Base-by-base conservation (phyloP, 331 rosid genomes). In the Prunus yedoensis region DNA sequence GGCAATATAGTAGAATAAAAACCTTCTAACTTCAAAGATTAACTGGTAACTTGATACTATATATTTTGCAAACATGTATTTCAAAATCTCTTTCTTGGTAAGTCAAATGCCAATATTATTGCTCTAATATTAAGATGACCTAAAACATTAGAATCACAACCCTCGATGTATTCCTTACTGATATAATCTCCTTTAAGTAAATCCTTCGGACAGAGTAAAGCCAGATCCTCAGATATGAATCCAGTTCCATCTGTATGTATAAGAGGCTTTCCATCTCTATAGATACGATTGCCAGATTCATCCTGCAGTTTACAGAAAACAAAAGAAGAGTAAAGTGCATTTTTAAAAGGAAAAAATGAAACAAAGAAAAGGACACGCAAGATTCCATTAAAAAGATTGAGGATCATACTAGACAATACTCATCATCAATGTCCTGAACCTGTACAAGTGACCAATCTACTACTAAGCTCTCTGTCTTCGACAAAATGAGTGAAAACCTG, bases 181-280 rank as follows among this genome's bases (percentile, higher is more conserved):
- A 45, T 20, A 50, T 30, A 28, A 8, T 17, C 62, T 84, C 96
- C 90, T 65, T 78, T 73, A 0, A 41, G 50, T 43, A 87, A 61
- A 76, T 86, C 74, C 25, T 69, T 82, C 1, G 91, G 93, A 71
- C 94, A 93, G 72, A 68, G 59, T 71, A 50, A 15, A 8, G 91
- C 98, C 70, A 93, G 83, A 78, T 93, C 98, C 80, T 82, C 85
- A 3, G 98, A 93, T 72, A 93, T 89, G 75, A 85, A 93, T 20
- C 96, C 98, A 28, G 96, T 90, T 77, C 98, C 98, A 25, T 90
- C 96, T 1, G 96, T 90, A 79, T 87, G 93, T 27, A 90, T 86
- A 47, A 78, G 81, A 27, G 45, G 52, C 77, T 90, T 80, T 27
- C 27, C 90, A 73, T 79, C 86, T 76, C 82, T 76, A 28, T 50